Evolutionary conservation across 73 alveolate species (phyloP).

Genomic region (Symbiodinium natans): DNA sequence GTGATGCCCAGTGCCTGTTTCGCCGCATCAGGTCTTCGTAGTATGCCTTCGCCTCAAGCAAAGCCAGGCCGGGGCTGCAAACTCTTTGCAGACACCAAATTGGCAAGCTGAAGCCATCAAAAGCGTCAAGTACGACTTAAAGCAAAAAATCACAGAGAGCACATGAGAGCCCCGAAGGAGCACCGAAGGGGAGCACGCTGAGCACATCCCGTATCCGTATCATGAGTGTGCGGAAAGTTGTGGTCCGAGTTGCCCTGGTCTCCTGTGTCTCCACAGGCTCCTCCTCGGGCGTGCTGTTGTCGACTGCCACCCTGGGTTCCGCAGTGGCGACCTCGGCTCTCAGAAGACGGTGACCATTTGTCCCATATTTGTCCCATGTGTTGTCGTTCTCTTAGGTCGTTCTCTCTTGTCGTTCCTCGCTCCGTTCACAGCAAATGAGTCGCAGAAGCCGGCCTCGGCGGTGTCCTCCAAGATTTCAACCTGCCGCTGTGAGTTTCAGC

Average conservation of each 20-base stretch:
- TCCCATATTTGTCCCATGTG: no score
- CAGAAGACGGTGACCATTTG: no score
- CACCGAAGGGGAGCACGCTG: no score
- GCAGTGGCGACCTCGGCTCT: slow-evolving; percentile 5
- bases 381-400: not conserved
- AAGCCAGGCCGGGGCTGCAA: not conserved
- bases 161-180: no score
- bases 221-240: no score
- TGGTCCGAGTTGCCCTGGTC: not conserved
- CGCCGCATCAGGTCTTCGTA: slow-evolving; percentile 48
- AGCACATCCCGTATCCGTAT: no score
- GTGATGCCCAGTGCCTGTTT: slow-evolving; percentile 4
- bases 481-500: not conserved
- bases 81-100: no score
- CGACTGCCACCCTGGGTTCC: slow-evolving; percentile 27
- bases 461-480: not conserved
- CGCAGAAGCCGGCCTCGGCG: not conserved
- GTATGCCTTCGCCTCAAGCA: slow-evolving; percentile 5
- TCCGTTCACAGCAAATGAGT: no score
- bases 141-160: no score
- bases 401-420: no score
- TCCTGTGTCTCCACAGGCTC: not conserved
- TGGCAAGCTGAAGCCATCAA: no score
- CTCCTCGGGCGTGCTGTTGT: not conserved
- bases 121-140: no score